A percentile compares a stretch with the other conserved stretches of the same genome.
Conservation (phyloP, 2,329 filamentous ascomycete species). For the Monosporascus cannonballus region DNA sequence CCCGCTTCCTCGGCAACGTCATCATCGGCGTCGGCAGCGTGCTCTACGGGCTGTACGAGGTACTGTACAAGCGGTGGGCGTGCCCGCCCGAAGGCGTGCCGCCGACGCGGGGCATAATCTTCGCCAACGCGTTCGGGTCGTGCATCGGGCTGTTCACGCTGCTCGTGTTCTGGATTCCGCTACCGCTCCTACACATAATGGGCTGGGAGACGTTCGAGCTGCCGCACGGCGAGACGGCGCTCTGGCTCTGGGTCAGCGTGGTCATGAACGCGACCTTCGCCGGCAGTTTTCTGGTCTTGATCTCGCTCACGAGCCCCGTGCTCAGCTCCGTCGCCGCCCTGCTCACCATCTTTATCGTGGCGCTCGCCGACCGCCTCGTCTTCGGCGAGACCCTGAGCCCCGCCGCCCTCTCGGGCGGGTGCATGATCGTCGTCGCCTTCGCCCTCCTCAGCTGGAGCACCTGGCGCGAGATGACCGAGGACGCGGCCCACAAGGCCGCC, state of each 20-base stretch:
- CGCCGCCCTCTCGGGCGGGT: slow-evolving; percentile 74
- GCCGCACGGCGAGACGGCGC: slow-evolving; percentile 70
- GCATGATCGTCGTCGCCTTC: slow-evolving; percentile 85
- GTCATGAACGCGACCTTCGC: slow-evolving; percentile 88
- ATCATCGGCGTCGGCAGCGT: slow-evolving; percentile 88
- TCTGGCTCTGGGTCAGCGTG: slow-evolving; percentile 74
- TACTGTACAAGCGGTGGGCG: slow-evolving; percentile 87
- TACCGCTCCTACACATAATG: slow-evolving; percentile 74
- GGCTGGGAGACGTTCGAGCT: slow-evolving; percentile 79
- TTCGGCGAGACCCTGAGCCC: slow-evolving; percentile 70
- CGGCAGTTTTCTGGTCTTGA: slow-evolving; percentile 86
- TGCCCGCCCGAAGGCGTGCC: slow-evolving; percentile 87
- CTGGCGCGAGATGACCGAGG: slow-evolving; percentile 87
- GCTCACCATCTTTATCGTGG: slow-evolving; percentile 94
- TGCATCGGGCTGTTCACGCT: slow-evolving; percentile 85
- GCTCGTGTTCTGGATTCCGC: slow-evolving; percentile 81
- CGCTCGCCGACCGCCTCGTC: slow-evolving; percentile 80
- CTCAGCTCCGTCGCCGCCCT: slow-evolving; percentile 88
- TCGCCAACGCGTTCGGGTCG: slow-evolving; percentile 87
- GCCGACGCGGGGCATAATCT: slow-evolving; percentile 86
- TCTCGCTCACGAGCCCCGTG: slow-evolving; percentile 87
- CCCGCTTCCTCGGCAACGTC: slow-evolving; percentile 76
- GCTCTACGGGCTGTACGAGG: slow-evolving; percentile 94
- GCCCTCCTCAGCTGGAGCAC: slow-evolving; percentile 84
- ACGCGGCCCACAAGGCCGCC: slow-evolving; percentile 55